Conservation (phyloP, 2,329 filamentous ascomycete species). For the Trichoderma atrobrunneum region DNA sequence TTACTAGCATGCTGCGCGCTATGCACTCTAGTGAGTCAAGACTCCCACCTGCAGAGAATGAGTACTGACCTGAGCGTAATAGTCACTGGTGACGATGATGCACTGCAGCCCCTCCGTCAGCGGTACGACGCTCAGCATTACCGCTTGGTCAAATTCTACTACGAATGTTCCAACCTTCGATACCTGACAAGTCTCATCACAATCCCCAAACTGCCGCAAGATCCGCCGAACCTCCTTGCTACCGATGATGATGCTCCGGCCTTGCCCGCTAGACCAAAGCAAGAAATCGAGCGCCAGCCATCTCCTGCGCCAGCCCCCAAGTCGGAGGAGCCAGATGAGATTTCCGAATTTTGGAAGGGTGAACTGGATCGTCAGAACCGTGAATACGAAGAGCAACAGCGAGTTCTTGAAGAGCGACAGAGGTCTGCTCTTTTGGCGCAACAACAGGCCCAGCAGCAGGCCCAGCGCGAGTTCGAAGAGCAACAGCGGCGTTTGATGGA, state of each 20-base stretch:
- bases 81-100: conserved; percentile 92
- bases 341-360: conserved; percentile 96
- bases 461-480: conserved; percentile 93
- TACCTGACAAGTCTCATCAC: conserved; percentile 96
- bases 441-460: conserved; percentile 76
- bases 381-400: conserved; percentile 93
- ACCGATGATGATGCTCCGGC: conserved; percentile 83
- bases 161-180: conserved; percentile 95
- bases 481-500: conserved; percentile 85
- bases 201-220: conserved; percentile 91
- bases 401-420: conserved; percentile 81
- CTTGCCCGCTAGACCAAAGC: conserved; percentile 76
- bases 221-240: conserved; percentile 82
- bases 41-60: neutral
- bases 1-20: conserved; percentile 96
- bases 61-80: conserved; percentile 23
- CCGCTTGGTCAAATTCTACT: conserved; percentile 95
- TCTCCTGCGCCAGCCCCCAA: conserved; percentile 64
- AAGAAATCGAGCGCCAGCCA: conserved; percentile 65
- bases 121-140: conserved; percentile 96
- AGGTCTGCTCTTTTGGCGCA: conserved; percentile 78
- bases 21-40: conserved; percentile 82
- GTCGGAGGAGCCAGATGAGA: conserved; percentile 83
- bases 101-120: conserved; percentile 79
- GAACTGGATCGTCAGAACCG: conserved; percentile 88